phyloP scores from a whole-genome alignment of 2,329 filamentous ascomycete genomes.

The Aureobasidium sp. region DNA sequence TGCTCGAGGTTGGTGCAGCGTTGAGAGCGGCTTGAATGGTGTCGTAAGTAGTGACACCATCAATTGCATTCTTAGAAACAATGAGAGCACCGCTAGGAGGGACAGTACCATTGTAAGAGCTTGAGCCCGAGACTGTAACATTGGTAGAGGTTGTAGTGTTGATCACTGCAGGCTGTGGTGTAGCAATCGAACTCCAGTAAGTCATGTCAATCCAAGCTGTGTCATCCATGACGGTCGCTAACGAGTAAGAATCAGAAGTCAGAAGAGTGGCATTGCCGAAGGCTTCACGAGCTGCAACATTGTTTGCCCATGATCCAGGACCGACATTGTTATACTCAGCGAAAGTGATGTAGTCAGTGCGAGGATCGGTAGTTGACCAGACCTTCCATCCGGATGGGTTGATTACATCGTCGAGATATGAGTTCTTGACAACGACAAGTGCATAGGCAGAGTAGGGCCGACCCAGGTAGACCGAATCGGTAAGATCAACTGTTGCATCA shows the following conservation, averaged over 20 bases:
- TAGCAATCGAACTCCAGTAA: slow-evolving; percentile 33
- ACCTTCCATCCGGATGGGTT: slow-evolving; percentile 28
- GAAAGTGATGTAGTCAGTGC: slow-evolving; percentile 22
- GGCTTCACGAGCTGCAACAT: slow-evolving; percentile 29
- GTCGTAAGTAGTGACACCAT: slow-evolving; percentile 30
- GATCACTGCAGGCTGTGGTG: slow-evolving; percentile 25
- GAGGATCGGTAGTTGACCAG: slow-evolving; percentile 22
- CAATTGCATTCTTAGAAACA: slow-evolving; percentile 33
- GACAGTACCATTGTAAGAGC: slow-evolving; percentile 28
- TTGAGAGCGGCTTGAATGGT: slow-evolving; percentile 34
- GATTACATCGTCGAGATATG: slow-evolving; percentile 21
- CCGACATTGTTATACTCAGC: slow-evolving; percentile 22
- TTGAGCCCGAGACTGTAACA: slow-evolving; percentile 24
- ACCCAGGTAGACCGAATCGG: slow-evolving; percentile 26
- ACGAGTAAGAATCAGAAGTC: slow-evolving; percentile 30
- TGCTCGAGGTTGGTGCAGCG: slow-evolving; percentile 31
- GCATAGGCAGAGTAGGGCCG: slow-evolving; percentile 22
- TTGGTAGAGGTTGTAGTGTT: slow-evolving; percentile 21
- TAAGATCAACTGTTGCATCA: slow-evolving; percentile 28
- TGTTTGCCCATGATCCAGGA: slow-evolving; percentile 31
- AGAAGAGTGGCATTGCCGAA: slow-evolving; percentile 33
- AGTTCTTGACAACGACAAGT: slow-evolving; percentile 22
- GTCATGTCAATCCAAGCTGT: slow-evolving; percentile 36
- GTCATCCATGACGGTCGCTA: slow-evolving; percentile 31
- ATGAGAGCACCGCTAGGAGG: slow-evolving; percentile 33